phyloP scores from a whole-genome alignment of 108 stramenopile species.

The Skeletonema costatum region DNA sequence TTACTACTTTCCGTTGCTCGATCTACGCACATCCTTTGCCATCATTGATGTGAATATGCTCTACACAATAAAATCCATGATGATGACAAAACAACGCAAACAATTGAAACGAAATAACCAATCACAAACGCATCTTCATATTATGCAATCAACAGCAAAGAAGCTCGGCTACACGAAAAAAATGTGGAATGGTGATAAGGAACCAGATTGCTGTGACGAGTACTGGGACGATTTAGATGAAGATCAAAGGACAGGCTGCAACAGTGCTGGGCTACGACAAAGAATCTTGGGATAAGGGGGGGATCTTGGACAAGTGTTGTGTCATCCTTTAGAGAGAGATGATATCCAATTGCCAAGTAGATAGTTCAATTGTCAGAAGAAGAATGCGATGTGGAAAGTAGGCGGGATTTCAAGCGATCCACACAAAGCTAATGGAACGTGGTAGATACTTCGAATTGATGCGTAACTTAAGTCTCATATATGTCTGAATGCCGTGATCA shows the following conservation, averaged over 20 bases:
- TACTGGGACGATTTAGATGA: conserved; percentile 20
- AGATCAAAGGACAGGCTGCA: conserved; percentile 10
- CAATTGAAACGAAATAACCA: no score
- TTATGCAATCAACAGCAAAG: not conserved
- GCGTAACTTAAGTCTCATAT: no score
- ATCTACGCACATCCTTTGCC: not conserved
- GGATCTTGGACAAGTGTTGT: not conserved
- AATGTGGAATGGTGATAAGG: conserved; percentile 16
- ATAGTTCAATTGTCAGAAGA: not conserved
- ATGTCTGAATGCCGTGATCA: no score
- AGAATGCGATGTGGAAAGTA: not conserved
- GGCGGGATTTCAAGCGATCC: not conserved
- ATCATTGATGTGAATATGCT: not conserved
- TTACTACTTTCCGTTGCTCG: not conserved
- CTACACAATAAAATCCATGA: not conserved
- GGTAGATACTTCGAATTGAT: not conserved
- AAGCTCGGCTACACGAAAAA: conserved; percentile 8
- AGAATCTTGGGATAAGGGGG: conserved; percentile 12
- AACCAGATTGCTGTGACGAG: conserved; percentile 4
- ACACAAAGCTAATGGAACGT: not conserved
- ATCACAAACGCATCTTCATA: not conserved
- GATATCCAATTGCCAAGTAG: not conserved
- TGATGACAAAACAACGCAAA: no score
- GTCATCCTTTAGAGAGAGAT: not conserved
- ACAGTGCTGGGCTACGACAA: conserved; percentile 3